Evolutionary conservation across 331 rosid genomes (phyloP).

Genomic region (Quercus phellos): DNA sequence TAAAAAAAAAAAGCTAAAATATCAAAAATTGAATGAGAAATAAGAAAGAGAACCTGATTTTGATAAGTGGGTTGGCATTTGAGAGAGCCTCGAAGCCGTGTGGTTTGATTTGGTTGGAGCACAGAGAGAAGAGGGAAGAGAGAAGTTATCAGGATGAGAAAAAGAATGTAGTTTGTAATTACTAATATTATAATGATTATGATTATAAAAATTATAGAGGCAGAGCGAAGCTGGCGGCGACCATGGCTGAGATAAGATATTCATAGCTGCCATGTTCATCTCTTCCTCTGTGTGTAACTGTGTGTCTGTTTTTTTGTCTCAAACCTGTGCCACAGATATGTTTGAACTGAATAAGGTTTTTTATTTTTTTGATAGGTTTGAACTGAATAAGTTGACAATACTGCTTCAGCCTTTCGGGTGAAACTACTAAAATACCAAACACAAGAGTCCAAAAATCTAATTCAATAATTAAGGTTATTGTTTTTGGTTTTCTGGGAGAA

Average conservation of each 20-base stretch:
- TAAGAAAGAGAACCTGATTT: conserved; percentile 45
- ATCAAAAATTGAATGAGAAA: neutral
- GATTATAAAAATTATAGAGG: conserved; percentile 12
- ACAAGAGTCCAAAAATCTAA: neutral
- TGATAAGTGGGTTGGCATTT: conserved; percentile 29
- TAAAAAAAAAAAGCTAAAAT: neutral
- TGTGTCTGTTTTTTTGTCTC: neutral
- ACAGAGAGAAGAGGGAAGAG: conserved; percentile 24
- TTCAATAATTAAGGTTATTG: too few species aligned
- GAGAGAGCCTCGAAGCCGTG: conserved; percentile 30
- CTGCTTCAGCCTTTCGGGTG: neutral
- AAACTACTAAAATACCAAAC: neutral
- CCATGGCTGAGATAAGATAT: conserved; percentile 46
- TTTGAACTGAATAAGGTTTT: neutral
- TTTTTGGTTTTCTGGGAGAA: neutral
- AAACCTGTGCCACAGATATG: neutral
- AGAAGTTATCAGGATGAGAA: conserved; percentile 27
- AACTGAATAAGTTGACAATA: neutral
- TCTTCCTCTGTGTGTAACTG: neutral
- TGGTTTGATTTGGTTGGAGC: conserved; percentile 13
- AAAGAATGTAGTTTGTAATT: conserved; percentile 27
- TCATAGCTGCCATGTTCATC: conserved; percentile 54
- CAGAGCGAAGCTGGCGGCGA: conserved; percentile 34
- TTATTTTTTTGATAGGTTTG: neutral
- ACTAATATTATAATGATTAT: neutral